These are phyloP conservation scores for Penicillium coprophilum DNA, from an alignment of 495 filamentous ascomycete species.

Conservation along the genomic window DNA sequence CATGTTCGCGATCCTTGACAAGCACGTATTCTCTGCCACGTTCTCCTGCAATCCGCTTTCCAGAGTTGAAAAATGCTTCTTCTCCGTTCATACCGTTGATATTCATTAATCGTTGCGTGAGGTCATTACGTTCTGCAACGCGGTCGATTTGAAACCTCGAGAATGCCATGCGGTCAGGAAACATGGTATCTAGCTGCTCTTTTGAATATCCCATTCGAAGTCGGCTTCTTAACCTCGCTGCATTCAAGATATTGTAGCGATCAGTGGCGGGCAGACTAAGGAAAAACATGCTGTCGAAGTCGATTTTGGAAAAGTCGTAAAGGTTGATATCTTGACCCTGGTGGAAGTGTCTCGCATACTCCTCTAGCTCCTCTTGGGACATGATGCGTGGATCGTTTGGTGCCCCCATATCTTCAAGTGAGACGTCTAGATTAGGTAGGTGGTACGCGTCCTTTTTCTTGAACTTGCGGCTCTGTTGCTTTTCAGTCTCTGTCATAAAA, in stretches of 20 bases:
- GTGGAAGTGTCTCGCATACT: slow-evolving; percentile 89
- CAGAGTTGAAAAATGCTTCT: slow-evolving; percentile 63
- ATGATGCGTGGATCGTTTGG: slow-evolving; percentile 93
- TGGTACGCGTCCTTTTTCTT: slow-evolving; percentile 92
- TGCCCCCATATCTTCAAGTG: slow-evolving; percentile 79
- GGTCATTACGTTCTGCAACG: slow-evolving; percentile 83
- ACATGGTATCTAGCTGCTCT: slow-evolving; percentile 93
- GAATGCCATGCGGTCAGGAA: slow-evolving; percentile 97
- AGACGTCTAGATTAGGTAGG: slow-evolving; percentile 75
- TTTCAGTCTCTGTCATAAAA: slow-evolving; percentile 75
- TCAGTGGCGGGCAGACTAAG: slow-evolving; percentile 83
- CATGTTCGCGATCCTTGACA: slow-evolving; percentile 90
- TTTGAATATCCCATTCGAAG: slow-evolving; percentile 95
- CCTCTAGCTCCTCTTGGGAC: slow-evolving; percentile 87
- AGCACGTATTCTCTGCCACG: slow-evolving; percentile 91
- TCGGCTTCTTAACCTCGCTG: slow-evolving; percentile 79
- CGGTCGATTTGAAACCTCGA: slow-evolving; percentile 94
- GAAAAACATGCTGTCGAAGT: slow-evolving; percentile 94
- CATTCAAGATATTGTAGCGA: slow-evolving; percentile 95
- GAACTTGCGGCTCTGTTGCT: slow-evolving; percentile 72
- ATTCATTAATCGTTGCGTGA: slow-evolving; percentile 96
- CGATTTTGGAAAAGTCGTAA: slow-evolving; percentile 98
- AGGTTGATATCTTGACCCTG: slow-evolving; percentile 93
- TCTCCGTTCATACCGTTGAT: slow-evolving; percentile 83
- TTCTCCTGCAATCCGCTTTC: slow-evolving; percentile 79